phyloP scores from a whole-genome alignment of 139 green algal genomes.

The Coelastrella sp. region DNA sequence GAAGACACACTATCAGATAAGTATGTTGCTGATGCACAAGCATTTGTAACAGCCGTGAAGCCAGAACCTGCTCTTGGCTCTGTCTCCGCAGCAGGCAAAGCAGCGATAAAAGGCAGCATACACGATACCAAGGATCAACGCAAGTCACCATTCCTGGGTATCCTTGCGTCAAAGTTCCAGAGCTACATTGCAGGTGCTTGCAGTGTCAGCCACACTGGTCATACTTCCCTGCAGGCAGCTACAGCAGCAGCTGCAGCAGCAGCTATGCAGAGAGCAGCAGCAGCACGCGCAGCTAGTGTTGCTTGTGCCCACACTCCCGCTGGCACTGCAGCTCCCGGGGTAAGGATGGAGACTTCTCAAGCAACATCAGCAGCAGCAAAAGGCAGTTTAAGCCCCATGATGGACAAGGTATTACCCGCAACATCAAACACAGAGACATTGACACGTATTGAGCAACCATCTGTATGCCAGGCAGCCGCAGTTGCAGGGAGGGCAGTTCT shows the following conservation, averaged over 20 bases:
- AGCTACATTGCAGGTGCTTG: constrained; percentile 3
- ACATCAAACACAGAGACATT: no score
- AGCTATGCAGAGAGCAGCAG: not conserved
- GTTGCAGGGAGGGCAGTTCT: no score
- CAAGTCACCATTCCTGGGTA: not conserved
- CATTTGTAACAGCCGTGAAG: not conserved
- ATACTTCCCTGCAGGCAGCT: not conserved
- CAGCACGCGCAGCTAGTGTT: not conserved
- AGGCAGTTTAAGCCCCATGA: no score
- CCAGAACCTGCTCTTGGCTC: not conserved
- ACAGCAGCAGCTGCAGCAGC: constrained; percentile 11
- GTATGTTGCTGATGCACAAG: not conserved
- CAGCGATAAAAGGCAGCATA: not conserved
- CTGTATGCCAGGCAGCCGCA: no score
- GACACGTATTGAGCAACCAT: no score
- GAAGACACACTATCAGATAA: not conserved
- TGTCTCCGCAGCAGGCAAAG: not conserved
- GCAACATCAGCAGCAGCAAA: no score
- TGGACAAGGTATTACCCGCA: no score
- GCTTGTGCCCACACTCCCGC: no score
- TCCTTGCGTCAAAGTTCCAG: not conserved
- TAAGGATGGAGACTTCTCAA: no score
- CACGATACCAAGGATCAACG: not conserved
- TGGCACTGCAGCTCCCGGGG: no score
- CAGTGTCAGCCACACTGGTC: not conserved